phyloP scores from a whole-genome alignment of 768 basidiomycete species.

The Kwoniella newhampshirensis region DNA sequence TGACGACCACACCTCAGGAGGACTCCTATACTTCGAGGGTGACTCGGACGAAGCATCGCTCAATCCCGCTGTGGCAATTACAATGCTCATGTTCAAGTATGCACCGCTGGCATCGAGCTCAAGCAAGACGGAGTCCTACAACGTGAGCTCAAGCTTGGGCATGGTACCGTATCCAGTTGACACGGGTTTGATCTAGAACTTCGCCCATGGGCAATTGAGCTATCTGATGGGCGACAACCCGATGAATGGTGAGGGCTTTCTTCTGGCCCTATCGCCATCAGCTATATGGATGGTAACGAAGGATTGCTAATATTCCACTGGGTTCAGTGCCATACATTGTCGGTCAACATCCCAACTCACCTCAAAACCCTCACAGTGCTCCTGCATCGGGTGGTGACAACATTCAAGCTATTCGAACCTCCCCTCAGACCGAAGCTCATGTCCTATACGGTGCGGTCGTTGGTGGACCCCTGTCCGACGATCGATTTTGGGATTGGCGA shows the following conservation, averaged over 20 bases:
- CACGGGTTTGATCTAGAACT: slow-evolving; percentile 57
- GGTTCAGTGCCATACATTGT: slow-evolving; percentile 86
- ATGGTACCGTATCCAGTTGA: too few relatives aligned
- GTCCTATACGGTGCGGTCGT: slow-evolving; percentile 83
- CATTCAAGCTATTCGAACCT: slow-evolving; percentile 67
- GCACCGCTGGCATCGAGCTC: slow-evolving; percentile 68
- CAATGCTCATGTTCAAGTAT: slow-evolving; percentile 78
- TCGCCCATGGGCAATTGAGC: slow-evolving; percentile 73
- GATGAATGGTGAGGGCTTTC: slow-evolving; percentile 69
- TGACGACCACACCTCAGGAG: slow-evolving; percentile 58
- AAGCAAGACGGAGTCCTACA: slow-evolving; percentile 63
- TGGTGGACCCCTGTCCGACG: slow-evolving; percentile 77
- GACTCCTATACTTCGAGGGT: slow-evolving; percentile 76
- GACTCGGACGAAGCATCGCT: slow-evolving; percentile 73
- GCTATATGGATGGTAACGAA: too few relatives aligned
- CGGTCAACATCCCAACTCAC: slow-evolving; percentile 85
- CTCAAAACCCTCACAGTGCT: slow-evolving; percentile 85
- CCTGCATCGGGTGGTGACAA: slow-evolving; percentile 80
- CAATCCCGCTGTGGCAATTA: slow-evolving; percentile 82
- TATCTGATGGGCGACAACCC: slow-evolving; percentile 86
- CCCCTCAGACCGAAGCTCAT: slow-evolving; percentile 69
- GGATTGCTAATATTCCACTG: too few relatives aligned
- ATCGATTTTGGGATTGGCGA: slow-evolving; percentile 78
- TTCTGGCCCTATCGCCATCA: slow-evolving; percentile 7
- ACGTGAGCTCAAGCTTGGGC: too few relatives aligned